Evolutionary conservation across 2,329 filamentous ascomycete species (phyloP), one percentile per base, ranked within the genome.

Genomic region (Talaromyces sp.): DNA sequence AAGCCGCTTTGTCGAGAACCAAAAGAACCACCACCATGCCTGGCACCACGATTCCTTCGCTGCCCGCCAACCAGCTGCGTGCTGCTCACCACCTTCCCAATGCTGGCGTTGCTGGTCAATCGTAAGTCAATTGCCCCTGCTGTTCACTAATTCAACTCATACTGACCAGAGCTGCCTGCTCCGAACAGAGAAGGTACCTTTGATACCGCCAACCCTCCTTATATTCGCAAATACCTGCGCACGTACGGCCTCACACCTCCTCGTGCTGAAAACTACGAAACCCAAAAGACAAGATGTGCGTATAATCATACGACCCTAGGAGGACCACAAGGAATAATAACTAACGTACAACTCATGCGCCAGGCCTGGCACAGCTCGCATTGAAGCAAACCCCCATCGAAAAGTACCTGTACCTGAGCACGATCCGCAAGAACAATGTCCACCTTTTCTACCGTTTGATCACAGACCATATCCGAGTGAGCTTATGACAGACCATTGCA

Each of bases 401-500:
- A 49, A 80, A 81, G 64, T 82, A 80, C 68, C 75, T 79, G 58
- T 81, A 81, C 66, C 73, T 82, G 57, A 80, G 78, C 70, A 77
- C 77, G 9, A 69, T 82, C 58, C 78, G 80, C 68, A 80, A 80
- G 69, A 79, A 81, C 71, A 80, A 81, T 71, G 79, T 81, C 6
- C 80, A 81, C 66, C 71, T 82, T n/a, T 82, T 81, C 71, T 82
- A 82, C 70, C 78, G 80, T 66, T 67, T 82, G 65, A 72, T 81
- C 55, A 77, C 76, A 36, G 78, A 81, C 62, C 78, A 81, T 64
- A 72, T 81, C 61, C 75, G 71, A 71, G 76, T 78, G 69, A 59
- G 72, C 51, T 62, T 3, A 28, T 8, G 8, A 30, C 2, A 28
- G 30, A 9, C 28, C 49, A 47, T 44, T 4, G 39, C 27, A 27